phyloP scores from a whole-genome alignment of 2,329 filamentous ascomycete genomes.

The Nigrospora oryzae region DNA sequence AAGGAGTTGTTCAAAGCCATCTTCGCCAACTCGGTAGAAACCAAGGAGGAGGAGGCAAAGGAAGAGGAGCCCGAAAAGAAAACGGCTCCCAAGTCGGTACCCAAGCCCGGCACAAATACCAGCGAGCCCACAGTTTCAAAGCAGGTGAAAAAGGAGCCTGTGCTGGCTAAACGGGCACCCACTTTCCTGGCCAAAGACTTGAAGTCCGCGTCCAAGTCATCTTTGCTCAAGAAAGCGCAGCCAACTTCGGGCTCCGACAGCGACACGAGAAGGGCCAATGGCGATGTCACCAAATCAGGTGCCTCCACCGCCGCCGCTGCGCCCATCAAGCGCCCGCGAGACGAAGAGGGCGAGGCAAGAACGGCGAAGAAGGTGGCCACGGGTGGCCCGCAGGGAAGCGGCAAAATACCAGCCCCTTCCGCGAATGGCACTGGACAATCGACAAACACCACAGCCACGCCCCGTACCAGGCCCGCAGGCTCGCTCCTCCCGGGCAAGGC shows the following conservation, averaged over 20 bases:
- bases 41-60: constrained; percentile 12
- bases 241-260: neutral
- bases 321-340: constrained; percentile 4
- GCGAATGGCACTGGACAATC: constrained; percentile 19
- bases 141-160: neutral
- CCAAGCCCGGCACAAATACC: neutral
- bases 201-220: constrained; percentile 5
- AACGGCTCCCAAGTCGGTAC: constrained; percentile 1
- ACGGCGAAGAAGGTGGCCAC: constrained; percentile 10
- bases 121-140: neutral
- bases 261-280: constrained; percentile 1
- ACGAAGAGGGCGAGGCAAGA: constrained; percentile 6
- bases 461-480: constrained; percentile 17
- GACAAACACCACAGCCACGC: constrained; percentile 8
- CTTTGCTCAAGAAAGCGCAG: constrained; percentile 1
- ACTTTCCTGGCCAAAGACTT: constrained; percentile 3
- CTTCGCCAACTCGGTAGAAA: constrained; percentile 16
- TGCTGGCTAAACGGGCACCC: neutral
- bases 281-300: neutral
- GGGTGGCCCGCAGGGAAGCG: constrained; percentile 3
- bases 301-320: neutral
- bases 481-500: constrained; percentile 38
- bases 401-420: no score
- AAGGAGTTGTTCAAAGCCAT: constrained; percentile 34
- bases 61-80: constrained; percentile 13